Evolutionary conservation across 208 protist genomes (phyloP).

Genomic region (Acanthamoeba castellanii): DNA sequence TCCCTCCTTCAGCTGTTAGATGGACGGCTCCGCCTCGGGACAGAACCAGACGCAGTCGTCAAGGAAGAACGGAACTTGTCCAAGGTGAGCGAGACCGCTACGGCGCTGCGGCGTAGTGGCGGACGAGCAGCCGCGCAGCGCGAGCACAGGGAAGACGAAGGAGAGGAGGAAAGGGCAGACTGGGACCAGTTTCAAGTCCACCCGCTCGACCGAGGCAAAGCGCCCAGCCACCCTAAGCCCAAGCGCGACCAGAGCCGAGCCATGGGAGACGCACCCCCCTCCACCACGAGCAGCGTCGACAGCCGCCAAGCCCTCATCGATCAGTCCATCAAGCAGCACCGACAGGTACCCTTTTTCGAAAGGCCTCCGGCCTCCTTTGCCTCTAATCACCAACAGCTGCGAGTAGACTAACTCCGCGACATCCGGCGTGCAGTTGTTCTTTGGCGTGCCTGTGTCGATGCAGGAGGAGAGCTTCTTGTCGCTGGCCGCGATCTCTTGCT

Average conservation of each 20-base stretch:
- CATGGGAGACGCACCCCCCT: background rate
- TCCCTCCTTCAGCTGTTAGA: background rate
- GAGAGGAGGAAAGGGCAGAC: background rate
- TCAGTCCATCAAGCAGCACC: background rate
- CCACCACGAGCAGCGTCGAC: background rate
- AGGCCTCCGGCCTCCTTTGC: too few relatives aligned
- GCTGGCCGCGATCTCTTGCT: background rate
- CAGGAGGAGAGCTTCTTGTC: background rate
- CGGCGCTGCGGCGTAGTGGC: background rate
- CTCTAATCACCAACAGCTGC: background rate
- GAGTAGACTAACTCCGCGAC: background rate
- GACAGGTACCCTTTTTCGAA: background rate
- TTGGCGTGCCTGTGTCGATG: background rate
- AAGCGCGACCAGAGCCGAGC: background rate
- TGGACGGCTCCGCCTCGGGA: background rate
- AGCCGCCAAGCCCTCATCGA: background rate
- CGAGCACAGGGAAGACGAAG: background rate
- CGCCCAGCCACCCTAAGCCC: background rate
- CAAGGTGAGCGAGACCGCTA: background rate
- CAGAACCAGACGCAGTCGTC: background rate
- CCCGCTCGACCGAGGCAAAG: background rate
- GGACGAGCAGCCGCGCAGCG: too few relatives aligned
- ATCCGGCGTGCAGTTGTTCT: background rate
- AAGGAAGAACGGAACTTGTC: background rate
- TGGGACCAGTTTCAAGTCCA: background rate